These are phyloP conservation scores for Colletotrichum melonis DNA, from an alignment of 2,329 filamentous ascomycete genomes.

Conservation along the genomic window DNA sequence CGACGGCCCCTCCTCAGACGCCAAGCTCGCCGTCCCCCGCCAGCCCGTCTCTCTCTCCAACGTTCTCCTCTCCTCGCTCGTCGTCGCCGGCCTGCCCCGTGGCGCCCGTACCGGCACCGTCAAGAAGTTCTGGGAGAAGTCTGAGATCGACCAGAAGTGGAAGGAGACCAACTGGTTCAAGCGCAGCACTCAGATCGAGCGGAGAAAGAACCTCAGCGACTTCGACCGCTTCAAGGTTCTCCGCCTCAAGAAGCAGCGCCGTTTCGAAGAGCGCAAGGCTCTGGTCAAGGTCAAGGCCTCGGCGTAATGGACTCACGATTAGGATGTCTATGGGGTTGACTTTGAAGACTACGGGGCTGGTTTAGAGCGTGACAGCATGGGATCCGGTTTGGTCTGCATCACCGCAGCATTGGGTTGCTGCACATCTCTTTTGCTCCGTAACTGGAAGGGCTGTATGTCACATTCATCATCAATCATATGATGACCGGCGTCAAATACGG, in stretches of 20 bases:
- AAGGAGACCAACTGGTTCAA: slow-evolving; percentile 92
- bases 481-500: slow-evolving; percentile 76
- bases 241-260: slow-evolving; percentile 99
- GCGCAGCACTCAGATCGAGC: slow-evolving; percentile 86
- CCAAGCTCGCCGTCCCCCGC: slow-evolving; percentile 84
- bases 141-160: slow-evolving; percentile 94
- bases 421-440: slow-evolving; percentile 67
- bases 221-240: slow-evolving; percentile 99
- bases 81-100: slow-evolving; percentile 87
- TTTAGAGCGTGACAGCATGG: slow-evolving; percentile 42
- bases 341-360: slow-evolving; percentile 37
- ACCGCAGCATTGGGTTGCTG: slow-evolving; percentile 66
- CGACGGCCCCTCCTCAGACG: slow-evolving; percentile 89
- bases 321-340: slow-evolving; percentile 33
- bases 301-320: slow-evolving; percentile 65
- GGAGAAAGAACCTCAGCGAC: slow-evolving; percentile 93
- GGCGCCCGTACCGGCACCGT: slow-evolving; percentile 85
- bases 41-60: slow-evolving; percentile 86
- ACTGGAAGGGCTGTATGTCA: slow-evolving; percentile 74
- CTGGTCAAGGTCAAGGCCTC: slow-evolving; percentile 91
- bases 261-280: slow-evolving; percentile 97
- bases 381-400: slow-evolving; percentile 56
- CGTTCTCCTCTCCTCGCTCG: slow-evolving; percentile 89
- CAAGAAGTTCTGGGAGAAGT: slow-evolving; percentile 90
- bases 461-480: slow-evolving; percentile 59